A percentile compares a stretch with the other conserved stretches of the same genome.
These are phyloP conservation scores for Phycomyces nitens DNA, from an alignment of 192 early-diverging fungal species.

Conservation along the genomic window DNA sequence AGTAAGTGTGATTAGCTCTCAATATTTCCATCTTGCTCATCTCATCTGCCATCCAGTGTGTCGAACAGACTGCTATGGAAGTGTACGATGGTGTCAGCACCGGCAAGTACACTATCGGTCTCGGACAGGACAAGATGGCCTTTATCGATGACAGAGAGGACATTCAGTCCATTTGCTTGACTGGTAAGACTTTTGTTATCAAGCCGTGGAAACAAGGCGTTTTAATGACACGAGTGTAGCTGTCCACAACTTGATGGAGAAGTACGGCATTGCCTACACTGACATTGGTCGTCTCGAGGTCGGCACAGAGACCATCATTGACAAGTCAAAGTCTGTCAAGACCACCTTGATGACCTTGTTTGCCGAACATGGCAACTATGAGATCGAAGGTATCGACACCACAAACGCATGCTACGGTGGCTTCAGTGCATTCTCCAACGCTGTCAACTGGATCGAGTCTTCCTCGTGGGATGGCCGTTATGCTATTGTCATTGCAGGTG, in stretches of 20 bases:
- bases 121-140: slow-evolving; percentile 94
- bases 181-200: slow-evolving; percentile 51
- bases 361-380: slow-evolving; percentile 82
- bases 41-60: slow-evolving; percentile 38
- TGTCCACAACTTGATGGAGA: slow-evolving; percentile 89
- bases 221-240: slow-evolving; percentile 50
- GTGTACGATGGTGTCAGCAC: slow-evolving; percentile 87
- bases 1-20: slow-evolving; percentile 39
- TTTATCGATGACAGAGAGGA: slow-evolving; percentile 96
- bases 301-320: slow-evolving; percentile 98
- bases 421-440: slow-evolving; percentile 93
- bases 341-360: slow-evolving; percentile 96
- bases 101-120: slow-evolving; percentile 98
- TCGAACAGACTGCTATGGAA: slow-evolving; percentile 68
- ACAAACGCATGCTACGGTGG: slow-evolving; percentile 99
- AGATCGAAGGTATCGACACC: slow-evolving; percentile 95
- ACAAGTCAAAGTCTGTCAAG: slow-evolving; percentile 99
- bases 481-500: slow-evolving; percentile 86
- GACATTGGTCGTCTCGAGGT: slow-evolving; percentile 94
- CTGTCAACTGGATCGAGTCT: slow-evolving; percentile 96
- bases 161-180: slow-evolving; percentile 84
- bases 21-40: not conserved
- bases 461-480: slow-evolving; percentile 92
- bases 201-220: slow-evolving; percentile 18
- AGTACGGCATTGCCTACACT: slow-evolving; percentile 81